These are phyloP conservation scores for Talaromyces islandicus DNA, from an alignment of 2,329 filamentous ascomycete species.

Conservation along the genomic window DNA sequence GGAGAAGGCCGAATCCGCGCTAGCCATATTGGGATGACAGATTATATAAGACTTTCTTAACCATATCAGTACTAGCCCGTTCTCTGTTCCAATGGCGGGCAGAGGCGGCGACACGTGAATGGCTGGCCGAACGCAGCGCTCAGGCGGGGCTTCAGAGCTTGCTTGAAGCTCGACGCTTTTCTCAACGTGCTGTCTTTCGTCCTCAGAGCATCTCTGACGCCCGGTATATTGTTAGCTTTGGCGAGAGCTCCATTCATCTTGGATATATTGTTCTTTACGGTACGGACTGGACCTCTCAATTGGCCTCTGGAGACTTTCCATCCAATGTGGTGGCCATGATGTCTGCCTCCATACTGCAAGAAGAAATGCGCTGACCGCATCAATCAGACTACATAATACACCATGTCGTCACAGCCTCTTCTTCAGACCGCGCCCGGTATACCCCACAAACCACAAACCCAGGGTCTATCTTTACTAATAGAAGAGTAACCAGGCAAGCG, in stretches of 20 bases:
- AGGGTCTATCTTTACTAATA: background rate
- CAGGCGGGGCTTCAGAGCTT: constrained; percentile 4
- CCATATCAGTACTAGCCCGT: too few species aligned
- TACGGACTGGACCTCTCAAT: background rate
- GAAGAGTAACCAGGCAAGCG: constrained; percentile 67
- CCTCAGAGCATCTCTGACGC: background rate
- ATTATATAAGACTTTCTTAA: background rate
- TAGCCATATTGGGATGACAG: background rate
- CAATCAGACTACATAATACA: constrained; percentile 16
- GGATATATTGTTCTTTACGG: background rate
- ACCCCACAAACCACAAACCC: constrained; percentile 14
- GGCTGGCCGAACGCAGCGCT: background rate
- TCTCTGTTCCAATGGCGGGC: constrained; percentile 5
- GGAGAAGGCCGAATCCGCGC: background rate
- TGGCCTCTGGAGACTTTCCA: background rate
- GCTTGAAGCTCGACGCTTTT: background rate
- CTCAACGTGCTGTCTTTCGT: background rate
- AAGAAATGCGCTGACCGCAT: background rate
- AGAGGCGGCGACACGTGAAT: constrained; percentile 7
- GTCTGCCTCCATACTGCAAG: background rate
- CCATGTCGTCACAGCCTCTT: constrained; percentile 93
- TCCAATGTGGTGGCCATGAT: background rate
- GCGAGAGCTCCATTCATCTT: background rate
- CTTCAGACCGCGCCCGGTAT: constrained; percentile 88
- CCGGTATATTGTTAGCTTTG: background rate